Conservation (phyloP, 306 rosid species). For the Prosopis cineraria region DNA sequence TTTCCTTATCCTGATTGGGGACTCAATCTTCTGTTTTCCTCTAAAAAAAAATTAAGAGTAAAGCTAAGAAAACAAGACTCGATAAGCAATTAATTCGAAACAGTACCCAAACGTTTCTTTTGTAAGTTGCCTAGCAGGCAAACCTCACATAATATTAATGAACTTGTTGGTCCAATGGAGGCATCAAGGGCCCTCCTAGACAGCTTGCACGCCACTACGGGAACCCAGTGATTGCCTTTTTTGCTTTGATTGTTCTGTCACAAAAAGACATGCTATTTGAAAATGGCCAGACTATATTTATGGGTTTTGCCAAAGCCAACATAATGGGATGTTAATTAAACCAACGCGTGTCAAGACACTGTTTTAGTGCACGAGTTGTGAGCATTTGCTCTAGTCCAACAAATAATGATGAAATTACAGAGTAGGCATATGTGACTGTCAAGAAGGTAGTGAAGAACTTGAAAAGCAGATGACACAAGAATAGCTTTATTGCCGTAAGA, state of each 20-base stretch:
- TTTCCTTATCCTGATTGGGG: not conserved
- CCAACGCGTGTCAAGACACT: not conserved
- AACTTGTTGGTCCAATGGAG: not conserved
- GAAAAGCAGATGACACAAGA: not conserved
- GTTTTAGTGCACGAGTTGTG: not conserved
- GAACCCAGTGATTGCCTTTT: not conserved
- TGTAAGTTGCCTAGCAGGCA: not conserved
- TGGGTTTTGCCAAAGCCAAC: not conserved
- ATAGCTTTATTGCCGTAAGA: not conserved
- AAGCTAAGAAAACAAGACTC: not conserved
- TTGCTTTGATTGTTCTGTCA: slow-evolving; percentile 21
- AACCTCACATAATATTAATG: not conserved
- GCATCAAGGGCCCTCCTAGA: not conserved
- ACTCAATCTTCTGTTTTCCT: not conserved
- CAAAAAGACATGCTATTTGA: not conserved
- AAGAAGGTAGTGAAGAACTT: not conserved
- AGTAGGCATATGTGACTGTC: not conserved
- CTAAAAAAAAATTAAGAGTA: not conserved
- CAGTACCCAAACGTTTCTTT: not conserved
- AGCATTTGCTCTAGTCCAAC: not conserved
- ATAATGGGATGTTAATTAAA: not conserved
- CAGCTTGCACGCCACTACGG: slow-evolving; percentile 21
- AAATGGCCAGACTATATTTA: not conserved
- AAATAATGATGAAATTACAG: not conserved
- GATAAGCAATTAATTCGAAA: not conserved